Base-by-base conservation (phyloP, 2,329 filamentous ascomycete species). In the Nothophaeocryptopus gaeumannii region DNA sequence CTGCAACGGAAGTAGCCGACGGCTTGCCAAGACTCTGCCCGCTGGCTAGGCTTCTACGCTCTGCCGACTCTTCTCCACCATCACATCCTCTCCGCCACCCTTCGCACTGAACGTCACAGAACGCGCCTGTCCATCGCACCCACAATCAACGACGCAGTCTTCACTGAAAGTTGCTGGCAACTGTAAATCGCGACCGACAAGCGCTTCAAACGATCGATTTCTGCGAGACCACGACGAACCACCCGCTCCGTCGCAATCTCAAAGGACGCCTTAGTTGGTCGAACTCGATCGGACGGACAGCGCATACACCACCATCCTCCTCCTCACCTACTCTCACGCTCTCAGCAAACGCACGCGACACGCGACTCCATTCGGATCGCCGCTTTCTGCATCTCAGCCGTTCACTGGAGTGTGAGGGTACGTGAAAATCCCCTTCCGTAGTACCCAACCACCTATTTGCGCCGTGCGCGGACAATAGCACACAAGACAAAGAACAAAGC, bases 241-340 rank as follows among this genome's bases (percentile, higher is more conserved):
- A 30, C 51, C 45, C 47, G 36, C 47, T 43, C 43, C 41, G 54
- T 54, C 48, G 48, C 50, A 46, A 41, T 50, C 63, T 61, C 72
- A 67, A 64, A 75, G 75, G 81, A 84, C 76, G 74, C 81, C 81
- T 84, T 84, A 62, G 81, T 75, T 84, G 80, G 81, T 82, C 75
- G 44, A 52, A 46, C 20, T 26, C 20, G 48, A 43, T 47, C 55
- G 62, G 62, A 58, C 60, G 55, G 54, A 55, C 50, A 61, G 47
- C 51, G 55, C 58, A 63, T 33, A 45, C 37, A 34, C 35, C 49
- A 50, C 50, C 47, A 33, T 39, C 45, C 38, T 45, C 54, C 46
- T 39, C 45, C 37, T 45, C 42, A 35, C 47, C 37, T 42, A 48
- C 51, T 44, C 46, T 44, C 54, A 42, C 50, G 44, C 47, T 47